Evolutionary conservation across 495 filamentous ascomycete genomes (phyloP), one percentile per base, ranked within the genome.

Genomic region (Filosporella fistucella): DNA sequence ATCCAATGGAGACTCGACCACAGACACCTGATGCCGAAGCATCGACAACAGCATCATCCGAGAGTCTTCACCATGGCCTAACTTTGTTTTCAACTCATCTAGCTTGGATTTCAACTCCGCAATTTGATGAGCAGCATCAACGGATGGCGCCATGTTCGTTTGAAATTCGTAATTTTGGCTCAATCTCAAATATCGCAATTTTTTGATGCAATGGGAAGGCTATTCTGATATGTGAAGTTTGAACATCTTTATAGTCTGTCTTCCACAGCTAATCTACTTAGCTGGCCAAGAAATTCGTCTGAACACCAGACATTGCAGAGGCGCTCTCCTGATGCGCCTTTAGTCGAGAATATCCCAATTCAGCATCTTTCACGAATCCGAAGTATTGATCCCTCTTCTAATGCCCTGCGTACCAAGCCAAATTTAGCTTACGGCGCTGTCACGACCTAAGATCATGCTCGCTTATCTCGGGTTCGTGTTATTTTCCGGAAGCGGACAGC

Each of bases 1-100:
- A 18, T 58, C 55, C 20, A 48, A 11, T 17, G 55, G 55, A 4
- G 51, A 32, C 39, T 58, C 55, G 4, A 58, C 30, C 39, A 47
- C 46, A 9, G 42, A 33, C 12, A 49, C 43, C 12, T 42, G 47
- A n/a, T 55, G 26, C 42, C 45, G 41, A 11, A 51, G 43, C 14
- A 49, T 24, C 13, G 12, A 18, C 4, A 58, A 38, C 25, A 58
- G 23, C 22, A 33, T 18, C 38, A 48, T 55, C 7, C 55, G 47
- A 25, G 42, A 51, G 7, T 9, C 28, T 23, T 55, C 55, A 49
- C 55, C n/a, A n/a, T n/a, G n/a, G n/a, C n/a, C n/a, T n/a, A n/a
- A n/a, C n/a, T n/a, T n/a, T n/a, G n/a, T n/a, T n/a, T n/a, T n/a
- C n/a, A n/a, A n/a, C n/a, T n/a, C n/a, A n/a, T n/a, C n/a, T n/a